These are phyloP conservation scores for Erythrophleum fordii DNA, from an alignment of 306 rosid genomes.

Conservation along the genomic window DNA sequence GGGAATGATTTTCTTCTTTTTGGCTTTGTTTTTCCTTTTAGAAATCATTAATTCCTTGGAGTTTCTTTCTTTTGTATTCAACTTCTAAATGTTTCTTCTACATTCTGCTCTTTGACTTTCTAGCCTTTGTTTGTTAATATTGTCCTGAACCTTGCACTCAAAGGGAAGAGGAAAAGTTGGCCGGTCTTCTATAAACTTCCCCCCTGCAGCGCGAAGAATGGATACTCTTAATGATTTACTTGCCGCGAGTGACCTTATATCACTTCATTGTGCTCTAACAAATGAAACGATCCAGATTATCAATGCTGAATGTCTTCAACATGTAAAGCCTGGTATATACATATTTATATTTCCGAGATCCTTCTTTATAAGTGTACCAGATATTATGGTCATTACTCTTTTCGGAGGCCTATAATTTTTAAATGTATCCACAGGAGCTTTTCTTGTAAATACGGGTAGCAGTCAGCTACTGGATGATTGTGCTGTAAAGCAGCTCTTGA, in stretches of 20 bases:
- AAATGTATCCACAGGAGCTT: conserved; percentile 68
- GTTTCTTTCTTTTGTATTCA: neutral
- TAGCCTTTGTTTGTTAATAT: conserved; percentile 29
- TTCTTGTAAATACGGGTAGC: conserved; percentile 95
- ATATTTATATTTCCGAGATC: conserved; percentile 11
- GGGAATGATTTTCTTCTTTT: conserved; percentile 10
- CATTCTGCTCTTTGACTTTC: conserved; percentile 20
- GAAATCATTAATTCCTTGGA: neutral
- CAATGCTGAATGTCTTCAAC: conserved; percentile 91
- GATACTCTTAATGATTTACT: conserved; percentile 97
- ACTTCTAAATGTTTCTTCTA: neutral
- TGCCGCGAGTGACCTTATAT: conserved; percentile 95
- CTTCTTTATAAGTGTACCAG: conserved; percentile 12
- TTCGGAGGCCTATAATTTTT: conserved; percentile 28
- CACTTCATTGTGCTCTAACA: conserved; percentile 92
- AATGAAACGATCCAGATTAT: conserved; percentile 91
- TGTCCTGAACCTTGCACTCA: conserved; percentile 23
- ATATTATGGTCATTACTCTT: conserved; percentile 15
- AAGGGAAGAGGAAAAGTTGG: conserved; percentile 65
- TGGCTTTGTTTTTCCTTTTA: neutral
- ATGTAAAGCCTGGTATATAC: conserved; percentile 82
- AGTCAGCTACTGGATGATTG: conserved; percentile 97
- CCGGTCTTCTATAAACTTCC: conserved; percentile 54
- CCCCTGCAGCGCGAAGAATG: conserved; percentile 94
- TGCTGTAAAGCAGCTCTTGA: conserved; percentile 94